Evolutionary conservation across 1,284 basidiomycete genomes (phyloP), one percentile per base, ranked within the genome.

Genomic region (Papiliotrema terrestris): DNA sequence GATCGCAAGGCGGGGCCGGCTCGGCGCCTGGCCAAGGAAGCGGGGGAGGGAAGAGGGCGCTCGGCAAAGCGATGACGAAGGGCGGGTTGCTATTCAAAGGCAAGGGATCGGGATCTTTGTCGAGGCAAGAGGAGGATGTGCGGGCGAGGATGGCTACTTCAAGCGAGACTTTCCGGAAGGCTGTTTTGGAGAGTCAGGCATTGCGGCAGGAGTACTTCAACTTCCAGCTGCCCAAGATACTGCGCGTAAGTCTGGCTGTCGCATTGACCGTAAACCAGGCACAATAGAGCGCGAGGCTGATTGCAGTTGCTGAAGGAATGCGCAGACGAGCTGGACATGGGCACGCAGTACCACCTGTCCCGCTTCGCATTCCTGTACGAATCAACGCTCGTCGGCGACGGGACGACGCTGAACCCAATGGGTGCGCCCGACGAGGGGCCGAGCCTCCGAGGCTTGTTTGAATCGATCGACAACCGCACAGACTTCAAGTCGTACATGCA

Each of bases 401-500:
- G 93, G 84, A 90, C 63, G 84, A 88, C 78, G 73, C 77, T 84
- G 61, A 62, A 74, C 58, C 47, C 63, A 14, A 51, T 64, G 44
- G 58, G 61, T 23, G 49, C 62, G 19, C 55, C 60, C 2, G 71
- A 72, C 9, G 73, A 71, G 85, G 84, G 82, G 3, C 79, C 83
- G 9, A 94, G 95, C 2, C 79, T 98, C 45, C 96, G 95, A 72
- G 80, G 86, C 0, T 84, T 91, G 8, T 87, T 89, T 54, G 93
- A 98, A 72, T 82, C 83, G 9, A 96, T 99, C 65, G 95, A 99
- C 78, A 94, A 94, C 68, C 84, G 91, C 25, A 81, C 85, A 41
- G 96, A 99, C 77, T 98, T 99, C 79, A 95, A 89, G 78, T 84
- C 83, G 20, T 99, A 89, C 75, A 96, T 99, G 93, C 89, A 96